phyloP scores from a whole-genome alignment of 129 eudicot genomes.

The Saussurea involucrata region DNA sequence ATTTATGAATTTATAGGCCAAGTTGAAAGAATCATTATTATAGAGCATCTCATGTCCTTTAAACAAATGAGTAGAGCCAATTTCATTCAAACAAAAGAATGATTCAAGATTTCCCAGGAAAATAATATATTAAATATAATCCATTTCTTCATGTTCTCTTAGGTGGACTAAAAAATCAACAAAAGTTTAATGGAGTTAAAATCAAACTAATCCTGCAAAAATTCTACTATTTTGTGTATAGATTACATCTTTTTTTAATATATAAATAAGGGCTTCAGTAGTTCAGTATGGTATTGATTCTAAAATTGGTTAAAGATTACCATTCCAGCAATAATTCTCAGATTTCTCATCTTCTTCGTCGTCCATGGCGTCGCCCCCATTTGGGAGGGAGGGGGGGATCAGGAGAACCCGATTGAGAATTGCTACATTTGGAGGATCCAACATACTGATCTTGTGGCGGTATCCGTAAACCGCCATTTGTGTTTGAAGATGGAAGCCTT shows the following conservation, averaged over 20 bases:
- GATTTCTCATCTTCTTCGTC: too few relatives aligned
- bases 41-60: constrained; percentile 20
- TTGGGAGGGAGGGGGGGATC: constrained; percentile 67
- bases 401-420: constrained; percentile 65
- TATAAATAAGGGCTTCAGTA: constrained; percentile 38
- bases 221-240: constrained; percentile 23
- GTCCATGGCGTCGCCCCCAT: constrained; percentile 39
- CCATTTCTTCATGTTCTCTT: constrained; percentile 19
- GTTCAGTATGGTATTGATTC: not conserved
- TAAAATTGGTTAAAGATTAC: constrained; percentile 29
- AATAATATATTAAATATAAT: constrained; percentile 1
- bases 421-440: constrained; percentile 47
- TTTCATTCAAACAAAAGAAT: constrained; percentile 31
- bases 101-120: constrained; percentile 23
- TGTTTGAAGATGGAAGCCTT: constrained; percentile 31
- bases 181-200: constrained; percentile 1
- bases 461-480: constrained; percentile 37
- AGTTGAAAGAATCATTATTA: too few relatives aligned
- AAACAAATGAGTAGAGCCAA: constrained; percentile 31
- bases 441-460: constrained; percentile 34
- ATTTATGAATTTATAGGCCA: too few relatives aligned
- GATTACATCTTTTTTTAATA: constrained; percentile 9
- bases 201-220: too few relatives aligned
- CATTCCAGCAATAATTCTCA: constrained; percentile 61
- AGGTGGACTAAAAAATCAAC: constrained; percentile 22